These are phyloP conservation scores for Alternaria arbusti DNA, from an alignment of 2,329 filamentous ascomycete species.

Conservation along the genomic window DNA sequence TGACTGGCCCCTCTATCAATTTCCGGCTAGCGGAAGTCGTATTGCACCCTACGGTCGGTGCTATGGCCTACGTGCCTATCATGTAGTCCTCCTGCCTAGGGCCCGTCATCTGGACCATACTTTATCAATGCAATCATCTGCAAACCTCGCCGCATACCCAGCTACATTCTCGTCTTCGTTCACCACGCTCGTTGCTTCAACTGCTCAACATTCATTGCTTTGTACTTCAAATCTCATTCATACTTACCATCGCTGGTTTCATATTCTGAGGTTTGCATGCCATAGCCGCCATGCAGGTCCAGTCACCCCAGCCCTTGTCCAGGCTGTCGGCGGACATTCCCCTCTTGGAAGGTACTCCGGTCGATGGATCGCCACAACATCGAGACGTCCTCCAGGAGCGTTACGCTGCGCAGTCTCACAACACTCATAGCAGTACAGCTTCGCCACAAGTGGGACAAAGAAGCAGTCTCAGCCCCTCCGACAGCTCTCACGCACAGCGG, in stretches of 20 bases:
- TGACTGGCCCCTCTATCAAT: constrained; percentile 30
- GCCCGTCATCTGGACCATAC: constrained; percentile 28
- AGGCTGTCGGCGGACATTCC: constrained; percentile 54
- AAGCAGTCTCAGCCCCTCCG: constrained; percentile 36
- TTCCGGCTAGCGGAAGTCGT: constrained; percentile 40
- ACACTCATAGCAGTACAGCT: constrained; percentile 20
- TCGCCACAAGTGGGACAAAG: constrained; percentile 38
- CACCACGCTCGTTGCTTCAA: constrained; percentile 52
- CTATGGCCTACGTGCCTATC: constrained; percentile 27
- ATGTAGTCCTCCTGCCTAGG: constrained; percentile 36
- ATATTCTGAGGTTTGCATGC: constrained; percentile 28
- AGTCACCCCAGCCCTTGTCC: constrained; percentile 42
- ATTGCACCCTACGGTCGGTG: constrained; percentile 32
- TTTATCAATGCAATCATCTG: constrained; percentile 39
- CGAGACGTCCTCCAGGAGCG: constrained; percentile 50
- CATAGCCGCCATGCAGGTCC: constrained; percentile 41
- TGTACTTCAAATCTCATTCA: constrained; percentile 46
- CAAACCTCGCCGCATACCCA: constrained; percentile 33
- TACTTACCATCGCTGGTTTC: constrained; percentile 43
- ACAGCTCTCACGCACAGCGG: constrained; percentile 31
- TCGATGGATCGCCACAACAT: constrained; percentile 23
- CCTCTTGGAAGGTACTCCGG: constrained; percentile 36
- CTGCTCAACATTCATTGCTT: constrained; percentile 52
- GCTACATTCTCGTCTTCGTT: constrained; percentile 41
- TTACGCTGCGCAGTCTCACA: constrained; percentile 50